Base-by-base conservation (phyloP, 2,329 filamentous ascomycete species). In the Fusarium palustre region DNA sequence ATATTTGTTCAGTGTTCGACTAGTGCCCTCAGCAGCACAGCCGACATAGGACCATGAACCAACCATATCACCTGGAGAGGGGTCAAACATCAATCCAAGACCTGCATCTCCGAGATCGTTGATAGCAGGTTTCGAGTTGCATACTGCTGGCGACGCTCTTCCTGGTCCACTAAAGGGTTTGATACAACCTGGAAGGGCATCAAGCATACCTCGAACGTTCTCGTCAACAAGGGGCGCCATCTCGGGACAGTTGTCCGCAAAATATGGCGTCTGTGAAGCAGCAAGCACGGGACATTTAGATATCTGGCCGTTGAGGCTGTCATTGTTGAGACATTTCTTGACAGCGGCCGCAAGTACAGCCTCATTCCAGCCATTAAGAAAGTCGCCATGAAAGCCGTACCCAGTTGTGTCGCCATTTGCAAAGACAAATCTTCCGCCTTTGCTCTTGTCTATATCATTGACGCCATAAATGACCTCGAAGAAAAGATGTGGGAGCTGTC, bases 331-430 rank as follows among this genome's bases (percentile, higher is more conserved):
- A 36, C 71, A 73, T 4, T 63, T 54, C 36, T 72, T 66, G 41
- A 73, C 66, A 3, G 71, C 70, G 28, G 20, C 41, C 10, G 54
- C 39, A 15, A 73, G 71, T 13, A 72, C 63, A 5, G 38, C 41
- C 13, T 55, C 48, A 2, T 73, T 52, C 71, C 71, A 73, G 22
- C 63, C 71, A 36, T 73, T 73, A 0, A 73, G 31, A 20, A 73
- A 73, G 45, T 73, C 71, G n/a, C 68, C 71, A 5, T 73, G 71
- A 24, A 73, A 73, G 15, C 48, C 58, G 16, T 72, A 73, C 4
- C 71, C 71, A 10, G 70, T 73, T 5, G 71, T 73, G 15, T 73
- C 71, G 18, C 71, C 71, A 5, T 73, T 68, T 2, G 71, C 68
- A 62, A 73, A 73, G 3, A 73, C 68, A 8, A 73, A 73, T n/a